Evolutionary conservation across 139 green algal genomes (phyloP).

Genomic region (Yamagishiella unicocca): DNA sequence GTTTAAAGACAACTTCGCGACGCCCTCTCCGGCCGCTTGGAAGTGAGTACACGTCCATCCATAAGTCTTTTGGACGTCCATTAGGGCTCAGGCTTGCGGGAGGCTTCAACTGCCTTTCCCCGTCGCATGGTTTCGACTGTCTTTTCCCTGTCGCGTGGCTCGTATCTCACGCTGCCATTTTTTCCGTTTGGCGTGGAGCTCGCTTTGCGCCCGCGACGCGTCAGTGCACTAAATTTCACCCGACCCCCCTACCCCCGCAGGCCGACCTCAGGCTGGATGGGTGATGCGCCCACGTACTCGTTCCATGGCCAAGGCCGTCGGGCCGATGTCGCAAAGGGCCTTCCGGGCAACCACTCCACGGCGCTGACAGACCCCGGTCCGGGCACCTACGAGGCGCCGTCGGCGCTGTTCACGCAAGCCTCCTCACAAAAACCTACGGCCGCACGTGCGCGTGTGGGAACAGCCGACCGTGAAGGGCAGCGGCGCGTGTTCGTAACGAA

Average conservation of each 20-base stretch:
- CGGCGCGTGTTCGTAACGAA: conserved; percentile 36
- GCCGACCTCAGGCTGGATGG: conserved; percentile 53
- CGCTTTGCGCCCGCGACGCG: no score
- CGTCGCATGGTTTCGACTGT: no score
- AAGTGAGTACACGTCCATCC: no score
- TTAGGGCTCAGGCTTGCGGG: no score
- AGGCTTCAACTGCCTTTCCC: no score
- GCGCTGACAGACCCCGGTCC: conserved; percentile 56
- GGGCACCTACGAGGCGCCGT: conserved; percentile 55
- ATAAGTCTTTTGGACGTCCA: no score
- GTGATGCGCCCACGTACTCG: conserved; percentile 53
- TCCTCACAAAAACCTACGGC: conserved; percentile 52
- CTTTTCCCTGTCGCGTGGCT: no score
- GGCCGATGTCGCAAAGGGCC: conserved; percentile 51
- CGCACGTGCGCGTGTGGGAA: conserved; percentile 47
- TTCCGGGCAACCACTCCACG: conserved; percentile 46
- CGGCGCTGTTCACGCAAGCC: conserved; percentile 38
- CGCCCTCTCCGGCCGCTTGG: conserved; percentile 17
- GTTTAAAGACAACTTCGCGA: conserved; percentile 48
- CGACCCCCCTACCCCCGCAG: neutral
- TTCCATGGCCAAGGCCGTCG: conserved; percentile 58
- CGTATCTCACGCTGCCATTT: no score
- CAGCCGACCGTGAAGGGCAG: conserved; percentile 31
- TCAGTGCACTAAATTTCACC: no score
- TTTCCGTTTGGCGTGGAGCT: no score